These are phyloP conservation scores for Pichia phayaonensis DNA, from an alignment of 805 yeast species.

Conservation along the genomic window DNA sequence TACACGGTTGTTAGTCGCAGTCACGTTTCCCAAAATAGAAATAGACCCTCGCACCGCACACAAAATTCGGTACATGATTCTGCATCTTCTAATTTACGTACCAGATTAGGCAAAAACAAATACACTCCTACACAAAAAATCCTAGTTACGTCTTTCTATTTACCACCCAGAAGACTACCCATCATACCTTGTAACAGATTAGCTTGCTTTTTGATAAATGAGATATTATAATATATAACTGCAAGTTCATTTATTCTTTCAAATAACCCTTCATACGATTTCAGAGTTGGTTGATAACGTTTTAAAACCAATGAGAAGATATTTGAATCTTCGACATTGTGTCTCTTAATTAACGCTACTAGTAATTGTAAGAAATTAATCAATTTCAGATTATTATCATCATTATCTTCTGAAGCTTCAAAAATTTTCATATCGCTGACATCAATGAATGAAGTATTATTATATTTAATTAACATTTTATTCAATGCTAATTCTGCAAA, in stretches of 20 bases:
- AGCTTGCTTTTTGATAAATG: slow-evolving; percentile 38
- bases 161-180: slow-evolving; percentile 50
- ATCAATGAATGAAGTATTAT: slow-evolving; percentile 10
- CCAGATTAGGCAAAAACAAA: not conserved
- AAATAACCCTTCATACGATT: slow-evolving; percentile 15
- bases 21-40: not conserved
- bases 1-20: not conserved
- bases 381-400: slow-evolving; percentile 29
- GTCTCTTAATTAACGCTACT: slow-evolving; percentile 46
- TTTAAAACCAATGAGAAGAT: slow-evolving; percentile 39
- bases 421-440: slow-evolving; percentile 20
- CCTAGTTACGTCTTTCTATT: no score
- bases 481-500: slow-evolving; percentile 42
- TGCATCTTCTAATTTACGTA: no score
- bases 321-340: slow-evolving; percentile 30
- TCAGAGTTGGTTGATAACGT: slow-evolving; percentile 26
- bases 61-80: not conserved
- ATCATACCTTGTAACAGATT: slow-evolving; percentile 67
- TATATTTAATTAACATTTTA: slow-evolving; percentile 27
- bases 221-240: slow-evolving; percentile 22
- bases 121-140: not conserved
- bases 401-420: slow-evolving; percentile 24
- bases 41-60: not conserved
- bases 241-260: slow-evolving; percentile 26
- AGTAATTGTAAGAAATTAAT: slow-evolving; percentile 67